Evolutionary conservation across 768 basidiomycete species (phyloP).

Genomic region (Collybia sordida): DNA sequence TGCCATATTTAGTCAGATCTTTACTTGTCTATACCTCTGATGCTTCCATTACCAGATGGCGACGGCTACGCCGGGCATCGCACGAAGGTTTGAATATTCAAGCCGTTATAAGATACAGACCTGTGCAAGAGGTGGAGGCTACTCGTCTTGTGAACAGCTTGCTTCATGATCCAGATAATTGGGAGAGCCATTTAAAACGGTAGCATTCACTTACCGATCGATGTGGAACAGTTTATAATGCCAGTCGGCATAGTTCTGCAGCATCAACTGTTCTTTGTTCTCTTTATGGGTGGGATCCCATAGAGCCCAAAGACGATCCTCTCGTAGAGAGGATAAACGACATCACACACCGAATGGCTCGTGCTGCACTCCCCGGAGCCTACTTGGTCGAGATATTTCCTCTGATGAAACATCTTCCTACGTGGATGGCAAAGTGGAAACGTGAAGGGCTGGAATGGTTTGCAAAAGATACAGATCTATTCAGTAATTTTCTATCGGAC

Average conservation of each 20-base stretch:
- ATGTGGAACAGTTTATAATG: background rate
- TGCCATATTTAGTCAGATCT: background rate
- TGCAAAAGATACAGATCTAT: background rate
- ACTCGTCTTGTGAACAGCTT: background rate
- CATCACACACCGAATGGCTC: background rate
- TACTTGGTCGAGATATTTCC: constrained; percentile 2
- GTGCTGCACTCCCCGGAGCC: background rate
- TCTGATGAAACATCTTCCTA: background rate
- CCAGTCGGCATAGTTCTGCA: background rate
- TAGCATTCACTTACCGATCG: background rate
- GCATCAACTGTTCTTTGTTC: background rate
- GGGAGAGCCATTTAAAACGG: background rate
- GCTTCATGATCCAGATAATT: background rate
- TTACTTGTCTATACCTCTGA: background rate
- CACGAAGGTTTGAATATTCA: background rate
- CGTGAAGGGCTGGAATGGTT: background rate
- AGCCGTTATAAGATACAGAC: background rate
- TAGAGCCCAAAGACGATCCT: background rate
- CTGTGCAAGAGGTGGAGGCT: constrained; percentile 1
- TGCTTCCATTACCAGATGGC: background rate
- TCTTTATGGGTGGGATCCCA: background rate
- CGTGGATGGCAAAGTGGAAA: constrained; percentile 1
- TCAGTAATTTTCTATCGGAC: background rate
- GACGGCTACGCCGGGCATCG: background rate
- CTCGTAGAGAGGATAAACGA: constrained; percentile 1